Evolutionary conservation across 768 basidiomycete species (phyloP), one percentile per base, ranked within the genome.

Genomic region (Suillus plorans): DNA sequence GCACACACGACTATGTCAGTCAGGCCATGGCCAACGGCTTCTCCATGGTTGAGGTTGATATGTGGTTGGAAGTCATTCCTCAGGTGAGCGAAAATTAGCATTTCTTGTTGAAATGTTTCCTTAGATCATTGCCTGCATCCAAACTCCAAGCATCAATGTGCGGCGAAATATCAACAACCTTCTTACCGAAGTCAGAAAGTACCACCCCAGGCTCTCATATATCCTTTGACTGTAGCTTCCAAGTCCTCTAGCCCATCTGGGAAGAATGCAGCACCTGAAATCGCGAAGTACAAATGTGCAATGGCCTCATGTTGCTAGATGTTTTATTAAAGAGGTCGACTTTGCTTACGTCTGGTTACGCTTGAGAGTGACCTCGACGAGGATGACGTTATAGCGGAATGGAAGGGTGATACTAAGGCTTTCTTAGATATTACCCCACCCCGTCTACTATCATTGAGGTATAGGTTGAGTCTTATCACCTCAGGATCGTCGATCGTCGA

Each of bases 191-290:
- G 93, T 99, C 67, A 97, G 97, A 69, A 94, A 92, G 74, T 90
- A 94, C 63, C 97, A 99, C 97, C 97, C 1, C 97, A 99, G 79
- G 97, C 97, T 2, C 80, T 99, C 60, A 95, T 99, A 64, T 99
- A 99, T 75, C 86, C 94, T 7, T 82, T 99, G 53, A 97, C 96
- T 1, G 97, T 99, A 13, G 97, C 97, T 1, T 94, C 95, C 14
- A 95, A 98, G 76, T 99, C 97, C 5, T 95, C 95, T 41, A 97
- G 95, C 69, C 75, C 81, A 28, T 81, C 89, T 20, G 88, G 97
- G 60, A 88, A 88, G 71, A 88, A 86, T 68, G 95, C 94, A 22
- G 97, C 97, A 31, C 0, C 68, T 80, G 31, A 89, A 86, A 67
- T 81, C 94, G 28, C 84, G 86, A 58, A 89, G 91, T 69, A 84